phyloP scores from a whole-genome alignment of 768 basidiomycete genomes.

The Termitomyces heimii region DNA sequence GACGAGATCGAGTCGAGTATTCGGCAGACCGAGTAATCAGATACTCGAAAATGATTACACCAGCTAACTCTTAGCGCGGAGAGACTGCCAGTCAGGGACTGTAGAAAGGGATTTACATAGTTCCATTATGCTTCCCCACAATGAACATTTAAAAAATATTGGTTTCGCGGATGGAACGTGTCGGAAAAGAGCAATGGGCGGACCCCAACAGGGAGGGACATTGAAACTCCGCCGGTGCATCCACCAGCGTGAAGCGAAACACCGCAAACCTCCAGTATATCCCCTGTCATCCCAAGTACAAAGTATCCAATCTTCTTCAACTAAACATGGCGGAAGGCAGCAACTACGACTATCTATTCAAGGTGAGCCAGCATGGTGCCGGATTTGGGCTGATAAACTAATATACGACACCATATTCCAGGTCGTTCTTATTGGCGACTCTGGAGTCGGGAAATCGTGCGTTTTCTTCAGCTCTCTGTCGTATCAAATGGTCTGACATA shows the following conservation, averaged over 20 bases:
- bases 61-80: not conserved
- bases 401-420: slow-evolving; percentile 24
- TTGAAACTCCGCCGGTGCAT: slow-evolving; percentile 22
- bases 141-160: not conserved
- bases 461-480: slow-evolving; percentile 31
- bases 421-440: slow-evolving; percentile 99
- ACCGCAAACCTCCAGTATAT: slow-evolving; percentile 7
- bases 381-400: not conserved
- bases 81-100: not conserved
- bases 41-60: not conserved
- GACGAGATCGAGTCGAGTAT: not conserved
- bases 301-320: slow-evolving; percentile 11
- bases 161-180: slow-evolving; percentile 3
- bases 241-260: slow-evolving; percentile 11
- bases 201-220: slow-evolving; percentile 2
- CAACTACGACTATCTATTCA: slow-evolving; percentile 99
- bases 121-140: not conserved
- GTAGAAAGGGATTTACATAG: not conserved
- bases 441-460: slow-evolving; percentile 98
- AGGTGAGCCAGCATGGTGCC: slow-evolving; percentile 46
- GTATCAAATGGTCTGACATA: slow-evolving; percentile 4
- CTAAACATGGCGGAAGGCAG: slow-evolving; percentile 78
- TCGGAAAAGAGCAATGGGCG: not conserved
- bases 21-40: slow-evolving; percentile 1
- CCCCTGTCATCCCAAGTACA: slow-evolving; percentile 17